Conservation (phyloP, 2,329 filamentous ascomycete genomes). For the Diaporthe sp. region DNA sequence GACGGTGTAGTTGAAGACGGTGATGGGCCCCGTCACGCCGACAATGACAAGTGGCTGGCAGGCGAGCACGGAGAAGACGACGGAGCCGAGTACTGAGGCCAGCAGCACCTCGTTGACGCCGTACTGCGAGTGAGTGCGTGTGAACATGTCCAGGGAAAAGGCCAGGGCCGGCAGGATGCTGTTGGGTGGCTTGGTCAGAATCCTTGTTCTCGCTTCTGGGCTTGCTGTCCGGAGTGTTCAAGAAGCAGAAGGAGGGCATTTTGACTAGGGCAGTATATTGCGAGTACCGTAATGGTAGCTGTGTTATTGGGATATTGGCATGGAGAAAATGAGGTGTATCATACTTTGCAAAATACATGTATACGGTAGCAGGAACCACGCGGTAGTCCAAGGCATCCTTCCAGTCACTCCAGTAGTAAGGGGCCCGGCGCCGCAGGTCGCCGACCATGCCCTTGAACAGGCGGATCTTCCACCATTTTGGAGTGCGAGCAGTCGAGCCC, state of each 20-base stretch:
- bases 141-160: constrained; percentile 94
- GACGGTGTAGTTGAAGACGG: constrained; percentile 94
- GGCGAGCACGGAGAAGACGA: constrained; percentile 84
- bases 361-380: constrained; percentile 87
- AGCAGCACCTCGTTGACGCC: constrained; percentile 94
- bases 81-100: constrained; percentile 83
- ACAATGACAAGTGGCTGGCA: constrained; percentile 92
- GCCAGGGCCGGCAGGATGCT: constrained; percentile 90
- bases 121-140: constrained; percentile 86
- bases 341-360: constrained; percentile 97
- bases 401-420: constrained; percentile 88
- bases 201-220: neutral
- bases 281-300: no score
- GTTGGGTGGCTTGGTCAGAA: constrained; percentile 41
- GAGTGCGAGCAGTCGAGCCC: constrained; percentile 3
- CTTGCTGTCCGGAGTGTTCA: neutral
- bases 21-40: constrained; percentile 91
- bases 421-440: constrained; percentile 80
- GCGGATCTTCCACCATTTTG: constrained; percentile 79
- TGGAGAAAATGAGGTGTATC: constrained; percentile 41
- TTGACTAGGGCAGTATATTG: neutral
- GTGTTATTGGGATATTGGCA: neutral
- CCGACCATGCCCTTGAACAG: constrained; percentile 85
- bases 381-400: constrained; percentile 91
- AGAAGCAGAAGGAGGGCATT: neutral